Percentiles rank a stretch among this genome's conserved stretches.
These are phyloP conservation scores for Cephalotrichum gorgonifer DNA, from an alignment of 2,329 filamentous ascomycete species.

Conservation along the genomic window DNA sequence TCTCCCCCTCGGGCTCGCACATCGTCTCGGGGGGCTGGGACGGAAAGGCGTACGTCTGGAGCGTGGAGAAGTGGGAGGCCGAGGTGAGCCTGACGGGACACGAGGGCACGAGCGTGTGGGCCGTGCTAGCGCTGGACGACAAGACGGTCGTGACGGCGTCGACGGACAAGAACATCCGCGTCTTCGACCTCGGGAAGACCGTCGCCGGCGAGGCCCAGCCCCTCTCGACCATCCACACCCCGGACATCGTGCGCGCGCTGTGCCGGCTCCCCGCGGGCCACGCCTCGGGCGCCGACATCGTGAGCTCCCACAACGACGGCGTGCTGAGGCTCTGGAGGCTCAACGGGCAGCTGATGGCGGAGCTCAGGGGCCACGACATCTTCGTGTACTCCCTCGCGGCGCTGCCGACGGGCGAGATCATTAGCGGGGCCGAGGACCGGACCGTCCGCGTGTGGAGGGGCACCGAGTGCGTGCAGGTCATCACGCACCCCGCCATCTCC, in stretches of 20 bases:
- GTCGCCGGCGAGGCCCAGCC: constrained; percentile 44
- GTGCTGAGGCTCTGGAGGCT: constrained; percentile 80
- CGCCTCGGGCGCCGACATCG: constrained; percentile 79
- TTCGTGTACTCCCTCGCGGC: constrained; percentile 83
- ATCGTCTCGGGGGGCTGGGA: constrained; percentile 95
- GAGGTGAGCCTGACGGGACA: constrained; percentile 65
- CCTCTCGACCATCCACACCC: constrained; percentile 48
- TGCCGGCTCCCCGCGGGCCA: constrained; percentile 69
- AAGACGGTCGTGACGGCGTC: constrained; percentile 81
- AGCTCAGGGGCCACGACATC: constrained; percentile 80
- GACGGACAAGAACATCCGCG: constrained; percentile 79
- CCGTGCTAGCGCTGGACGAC: constrained; percentile 74
- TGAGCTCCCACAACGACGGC: constrained; percentile 88
- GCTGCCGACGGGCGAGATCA: constrained; percentile 74
- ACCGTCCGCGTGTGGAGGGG: constrained; percentile 84
- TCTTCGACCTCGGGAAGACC: constrained; percentile 62
- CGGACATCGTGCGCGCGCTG: constrained; percentile 80
- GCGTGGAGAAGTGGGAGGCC: constrained; percentile 73
- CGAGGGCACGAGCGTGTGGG: constrained; percentile 65
- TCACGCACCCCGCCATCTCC: constrained; percentile 92
- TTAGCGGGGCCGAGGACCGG: constrained; percentile 90
- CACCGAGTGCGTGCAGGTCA: constrained; percentile 79
- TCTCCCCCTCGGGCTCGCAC: constrained; percentile 59
- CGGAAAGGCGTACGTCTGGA: constrained; percentile 77
- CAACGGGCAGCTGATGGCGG: constrained; percentile 63